Percentiles rank a stretch among this genome's conserved stretches.
These are phyloP conservation scores for Amphicarpaea edgeworthii DNA, from an alignment of 306 rosid species.

Conservation along the genomic window DNA sequence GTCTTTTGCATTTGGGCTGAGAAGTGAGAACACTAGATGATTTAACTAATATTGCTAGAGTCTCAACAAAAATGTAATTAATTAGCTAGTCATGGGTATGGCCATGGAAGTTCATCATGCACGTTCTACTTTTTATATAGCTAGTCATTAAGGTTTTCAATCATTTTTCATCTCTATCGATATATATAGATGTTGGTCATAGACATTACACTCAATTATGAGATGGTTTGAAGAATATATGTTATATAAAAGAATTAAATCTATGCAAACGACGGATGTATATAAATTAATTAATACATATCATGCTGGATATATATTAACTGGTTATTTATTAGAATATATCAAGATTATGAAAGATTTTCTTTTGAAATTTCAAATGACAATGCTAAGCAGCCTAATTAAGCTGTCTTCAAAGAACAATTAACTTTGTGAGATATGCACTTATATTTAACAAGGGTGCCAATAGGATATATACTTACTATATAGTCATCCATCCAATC, in stretches of 20 bases:
- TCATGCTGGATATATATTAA: background rate
- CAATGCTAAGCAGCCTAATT: slow-evolving; percentile 7
- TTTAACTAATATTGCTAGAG: background rate
- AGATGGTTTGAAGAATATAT: slow-evolving; percentile 13
- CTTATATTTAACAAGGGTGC: slow-evolving; percentile 13
- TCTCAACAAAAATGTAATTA: background rate
- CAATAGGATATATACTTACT: background rate
- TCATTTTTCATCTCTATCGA: background rate
- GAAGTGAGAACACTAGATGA: too few relatives aligned
- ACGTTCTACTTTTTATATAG: slow-evolving; percentile 36
- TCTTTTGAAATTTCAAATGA: slow-evolving; percentile 16
- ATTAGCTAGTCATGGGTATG: background rate
- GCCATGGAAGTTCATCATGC: slow-evolving; percentile 8
- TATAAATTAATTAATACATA: background rate
- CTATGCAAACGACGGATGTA: background rate
- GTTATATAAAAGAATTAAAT: background rate
- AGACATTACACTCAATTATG: slow-evolving; percentile 11
- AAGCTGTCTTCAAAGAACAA: background rate
- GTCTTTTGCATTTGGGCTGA: background rate
- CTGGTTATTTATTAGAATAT: background rate
- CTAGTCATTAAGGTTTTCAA: slow-evolving; percentile 14
- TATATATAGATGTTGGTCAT: background rate
- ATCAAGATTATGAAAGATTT: slow-evolving; percentile 4
- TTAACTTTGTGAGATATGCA: background rate
- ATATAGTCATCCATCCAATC: background rate